These are phyloP conservation scores for Alternaria consortialis DNA, from an alignment of 2,329 filamentous ascomycete genomes.

Conservation along the genomic window DNA sequence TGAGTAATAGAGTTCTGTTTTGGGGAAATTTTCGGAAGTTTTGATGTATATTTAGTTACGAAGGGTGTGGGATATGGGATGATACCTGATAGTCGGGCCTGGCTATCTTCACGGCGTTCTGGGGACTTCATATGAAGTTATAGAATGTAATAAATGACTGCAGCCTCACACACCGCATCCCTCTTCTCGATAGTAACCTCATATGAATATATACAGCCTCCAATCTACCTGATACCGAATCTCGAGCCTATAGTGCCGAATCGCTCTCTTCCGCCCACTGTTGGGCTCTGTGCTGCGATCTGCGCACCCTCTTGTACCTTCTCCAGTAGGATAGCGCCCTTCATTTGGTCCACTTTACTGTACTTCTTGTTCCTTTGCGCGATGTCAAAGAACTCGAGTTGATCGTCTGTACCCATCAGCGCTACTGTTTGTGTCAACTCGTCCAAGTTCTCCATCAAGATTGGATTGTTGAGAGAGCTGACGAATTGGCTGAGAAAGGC, in stretches of 20 bases:
- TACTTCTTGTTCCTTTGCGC: constrained; percentile 92
- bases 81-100: constrained; percentile 7
- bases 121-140: not conserved
- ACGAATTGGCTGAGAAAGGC: constrained; percentile 87
- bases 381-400: constrained; percentile 97
- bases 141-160: not conserved
- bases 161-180: not conserved
- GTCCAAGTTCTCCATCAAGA: constrained; percentile 87
- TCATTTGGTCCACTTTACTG: constrained; percentile 87
- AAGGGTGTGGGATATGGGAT: not conserved
- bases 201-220: not conserved
- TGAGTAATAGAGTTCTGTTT: not conserved
- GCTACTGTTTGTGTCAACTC: constrained; percentile 93
- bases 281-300: constrained; percentile 47
- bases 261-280: constrained; percentile 38
- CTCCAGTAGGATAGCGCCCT: constrained; percentile 88
- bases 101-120: constrained; percentile 6
- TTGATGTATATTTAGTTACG: not conserved
- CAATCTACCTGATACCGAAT: constrained; percentile 38
- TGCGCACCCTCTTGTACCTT: constrained; percentile 63
- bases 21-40: not conserved
- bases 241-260: constrained; percentile 48
- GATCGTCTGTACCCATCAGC: constrained; percentile 84
- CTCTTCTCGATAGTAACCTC: not conserved
- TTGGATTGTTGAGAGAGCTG: constrained; percentile 83